These are phyloP conservation scores for Diaporthe destruens DNA, from an alignment of 2,329 filamentous ascomycete genomes.

Conservation along the genomic window DNA sequence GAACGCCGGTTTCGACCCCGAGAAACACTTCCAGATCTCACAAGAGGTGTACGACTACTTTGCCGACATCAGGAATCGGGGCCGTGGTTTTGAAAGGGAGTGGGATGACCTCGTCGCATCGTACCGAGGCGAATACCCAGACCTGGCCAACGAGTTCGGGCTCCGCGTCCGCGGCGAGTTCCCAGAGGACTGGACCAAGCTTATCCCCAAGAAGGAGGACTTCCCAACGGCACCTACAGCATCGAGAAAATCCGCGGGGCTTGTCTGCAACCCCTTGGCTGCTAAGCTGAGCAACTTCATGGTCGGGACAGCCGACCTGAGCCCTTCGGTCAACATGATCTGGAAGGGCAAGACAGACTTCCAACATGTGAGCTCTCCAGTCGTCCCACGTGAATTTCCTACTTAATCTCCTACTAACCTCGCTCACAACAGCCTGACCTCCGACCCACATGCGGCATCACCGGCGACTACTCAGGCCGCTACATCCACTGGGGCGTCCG, in stretches of 20 bases:
- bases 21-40: slow-evolving; percentile 59
- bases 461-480: slow-evolving; percentile 64
- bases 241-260: slow-evolving; percentile 60
- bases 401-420: too few species aligned
- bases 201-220: slow-evolving; percentile 58
- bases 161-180: slow-evolving; percentile 62
- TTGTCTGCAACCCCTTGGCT: slow-evolving; percentile 63
- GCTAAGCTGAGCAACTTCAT: slow-evolving; percentile 56
- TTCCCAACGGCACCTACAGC: slow-evolving; percentile 65
- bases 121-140: slow-evolving; percentile 45
- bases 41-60: slow-evolving; percentile 66
- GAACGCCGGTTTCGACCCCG: slow-evolving; percentile 61
- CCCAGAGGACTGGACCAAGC: slow-evolving; percentile 60
- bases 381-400: too few species aligned
- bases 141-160: slow-evolving; percentile 57
- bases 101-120: slow-evolving; percentile 58
- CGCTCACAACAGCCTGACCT: slow-evolving; percentile 43
- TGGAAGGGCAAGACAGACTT: slow-evolving; percentile 65
- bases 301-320: slow-evolving; percentile 62
- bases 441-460: slow-evolving; percentile 44
- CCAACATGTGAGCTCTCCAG: slow-evolving; percentile 56
- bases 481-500: slow-evolving; percentile 73
- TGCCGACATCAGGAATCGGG: slow-evolving; percentile 58
- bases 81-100: slow-evolving; percentile 58
- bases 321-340: slow-evolving; percentile 62